Evolutionary conservation across 2,329 filamentous ascomycete genomes (phyloP), one percentile per base, ranked within the genome.

Genomic region (Pyrenochaeta sp.): DNA sequence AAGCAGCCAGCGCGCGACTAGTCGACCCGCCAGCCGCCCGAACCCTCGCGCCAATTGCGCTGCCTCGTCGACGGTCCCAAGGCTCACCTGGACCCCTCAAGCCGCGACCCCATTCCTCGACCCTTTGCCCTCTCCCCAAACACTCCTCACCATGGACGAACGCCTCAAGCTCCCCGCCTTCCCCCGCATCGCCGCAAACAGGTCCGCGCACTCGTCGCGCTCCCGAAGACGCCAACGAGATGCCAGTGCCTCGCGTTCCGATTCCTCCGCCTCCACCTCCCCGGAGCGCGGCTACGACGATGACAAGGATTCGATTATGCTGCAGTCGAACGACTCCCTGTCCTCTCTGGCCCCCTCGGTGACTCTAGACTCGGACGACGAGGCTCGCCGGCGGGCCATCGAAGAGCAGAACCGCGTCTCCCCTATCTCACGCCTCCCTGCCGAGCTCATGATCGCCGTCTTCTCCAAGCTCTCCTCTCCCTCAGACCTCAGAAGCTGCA

Each of bases 381-480:
- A 86, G 81, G 67, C 84, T 84, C 60, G 71, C 48, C 69, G 56
- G 43, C 68, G 72, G 8, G 73, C 74, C 53, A 81, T 81, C 59
- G 83, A 85, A 58, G 84, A 87, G 65, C 77, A 84, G 57, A 80
- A 82, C 62, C 88, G 87, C 62, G 74, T 86, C 40, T 85, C 88
- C n/a, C 90, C 92, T 34, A 86, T 96, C 48, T 87, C 88, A 58
- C 85, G 88, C 44, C 80, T 99, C 23, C 94, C 94, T 26, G 93
- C 92, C 70, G 94, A 99, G 77, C 88, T 99, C 50, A 85, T 97
- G 67, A 96, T 99, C 64, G 83, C 86, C 72, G 87, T 97, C 63
- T 96, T 99, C 73, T 81, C 89, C 23, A 94, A 91, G 71, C 82
- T 99, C 44, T 86, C 80, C 61, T 84, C 82, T 9, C 82, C 91